Evolutionary conservation across 2,329 filamentous ascomycete species (phyloP), one percentile per base, ranked within the genome.

Genomic region (Myriosclerotinia scirpicola): DNA sequence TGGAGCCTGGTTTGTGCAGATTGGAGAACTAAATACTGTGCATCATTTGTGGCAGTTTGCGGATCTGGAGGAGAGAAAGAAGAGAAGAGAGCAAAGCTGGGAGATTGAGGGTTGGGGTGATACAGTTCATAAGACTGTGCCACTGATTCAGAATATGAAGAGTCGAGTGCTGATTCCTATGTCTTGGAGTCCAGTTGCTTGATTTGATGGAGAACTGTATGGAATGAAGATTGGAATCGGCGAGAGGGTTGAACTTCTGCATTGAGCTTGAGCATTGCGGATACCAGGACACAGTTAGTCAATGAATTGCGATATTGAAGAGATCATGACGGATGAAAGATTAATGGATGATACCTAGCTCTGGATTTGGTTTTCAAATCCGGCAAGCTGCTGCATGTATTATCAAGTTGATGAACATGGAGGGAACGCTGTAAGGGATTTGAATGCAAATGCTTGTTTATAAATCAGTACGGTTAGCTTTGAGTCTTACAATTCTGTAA

Each of bases 1-100:
- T 0, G 93, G 94, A 42, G 95, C 95, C 8, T 99, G 95, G 95
- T 99, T 99, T 75, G 94, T 97, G 52, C 95, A 99, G 81, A 94
- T 99, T 75, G 95, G 95, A 69, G 94, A 97, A 64, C 84, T 99
- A 70, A 99, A 99, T 81, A 97, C 93, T 0, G 95, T 99, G 44
- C 93, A 99, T 79, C 94, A 98, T 78, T 84, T 99, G 30, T 99
- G 95, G 95, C 95, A 99, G 77, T 99, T 98, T 82, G 93, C 94
- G 73, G 92, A 99, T 78, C 80, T 99, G 68, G 93, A 98, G 79
- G 95, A 98, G 81, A 88, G 95, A 71, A 95, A 96, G 79, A 81
- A 91, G 46, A 87, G 93, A 71, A 87, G 95, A 71, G 95, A 99
- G 83, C 88, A 96, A 84, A 97, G 93, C 78, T 99, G 95, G 95